phyloP scores from a whole-genome alignment of 345 rosid genomes.

The Aquilaria yunnanensis region DNA sequence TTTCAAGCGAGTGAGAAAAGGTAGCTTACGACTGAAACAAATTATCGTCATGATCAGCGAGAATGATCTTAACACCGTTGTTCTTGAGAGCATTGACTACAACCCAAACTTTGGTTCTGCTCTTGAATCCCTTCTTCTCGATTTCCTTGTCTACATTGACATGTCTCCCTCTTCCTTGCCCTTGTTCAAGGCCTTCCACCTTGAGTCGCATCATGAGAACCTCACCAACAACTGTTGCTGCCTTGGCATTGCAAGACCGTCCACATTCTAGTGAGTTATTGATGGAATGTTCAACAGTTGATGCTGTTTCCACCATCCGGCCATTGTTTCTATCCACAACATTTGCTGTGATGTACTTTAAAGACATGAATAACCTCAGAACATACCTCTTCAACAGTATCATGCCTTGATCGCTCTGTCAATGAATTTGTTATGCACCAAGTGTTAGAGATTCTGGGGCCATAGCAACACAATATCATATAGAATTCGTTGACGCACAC shows the following conservation, averaged over 20 bases:
- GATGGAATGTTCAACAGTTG: conserved; percentile 73
- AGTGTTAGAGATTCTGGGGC: too few species aligned
- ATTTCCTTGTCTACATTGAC: too few species aligned
- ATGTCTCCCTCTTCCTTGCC: too few species aligned
- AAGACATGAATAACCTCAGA: conserved; percentile 59
- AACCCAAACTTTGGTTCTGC: conserved; percentile 50
- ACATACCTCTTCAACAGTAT: conserved; percentile 60
- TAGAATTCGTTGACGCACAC: too few species aligned
- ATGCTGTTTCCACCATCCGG: conserved; percentile 36
- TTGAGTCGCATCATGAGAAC: conserved; percentile 68
- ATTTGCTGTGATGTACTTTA: conserved; percentile 74
- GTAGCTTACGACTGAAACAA: conserved; percentile 10
- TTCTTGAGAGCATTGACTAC: conserved; percentile 61
- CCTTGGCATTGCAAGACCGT: conserved; percentile 76
- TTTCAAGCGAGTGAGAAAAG: too few species aligned
- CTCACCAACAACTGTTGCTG: conserved; percentile 69
- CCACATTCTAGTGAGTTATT: conserved; percentile 70
- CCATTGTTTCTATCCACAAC: conserved; percentile 62
- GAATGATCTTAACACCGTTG: conserved; percentile 67
- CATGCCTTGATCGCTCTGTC: conserved; percentile 28
- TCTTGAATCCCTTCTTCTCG: conserved; percentile 9
- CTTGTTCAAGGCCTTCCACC: too few species aligned
- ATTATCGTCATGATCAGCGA: conserved; percentile 41
- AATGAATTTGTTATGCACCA: neutral
- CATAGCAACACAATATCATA: too few species aligned